Conservation (phyloP, 2,329 filamentous ascomycete species). For the Didymella segeticola region DNA sequence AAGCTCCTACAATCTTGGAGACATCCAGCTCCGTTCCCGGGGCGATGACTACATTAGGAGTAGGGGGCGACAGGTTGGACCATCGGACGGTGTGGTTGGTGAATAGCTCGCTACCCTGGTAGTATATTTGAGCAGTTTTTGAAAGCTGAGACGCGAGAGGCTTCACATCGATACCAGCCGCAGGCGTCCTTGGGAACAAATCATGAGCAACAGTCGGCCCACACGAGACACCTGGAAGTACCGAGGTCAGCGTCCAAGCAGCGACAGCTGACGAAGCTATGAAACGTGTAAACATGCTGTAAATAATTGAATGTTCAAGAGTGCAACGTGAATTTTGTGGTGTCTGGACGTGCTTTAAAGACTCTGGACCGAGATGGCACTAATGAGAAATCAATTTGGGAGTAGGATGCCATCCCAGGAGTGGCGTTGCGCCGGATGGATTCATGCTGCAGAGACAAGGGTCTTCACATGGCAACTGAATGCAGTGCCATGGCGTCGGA, state of each 20-base stretch:
- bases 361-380: background rate
- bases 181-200: slow-evolving; percentile 19
- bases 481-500: background rate
- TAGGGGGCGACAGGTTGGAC: slow-evolving; percentile 29
- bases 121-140: slow-evolving; percentile 23
- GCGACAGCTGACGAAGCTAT: slow-evolving; percentile 13
- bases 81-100: slow-evolving; percentile 22
- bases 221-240: slow-evolving; percentile 15
- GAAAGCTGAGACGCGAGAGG: slow-evolving; percentile 24
- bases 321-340: background rate
- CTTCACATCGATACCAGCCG: slow-evolving; percentile 24
- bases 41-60: slow-evolving; percentile 26
- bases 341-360: slow-evolving; percentile 1
- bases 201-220: slow-evolving; percentile 12
- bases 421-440: background rate
- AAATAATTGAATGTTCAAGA: background rate
- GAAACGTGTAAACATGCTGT: slow-evolving; percentile 21
- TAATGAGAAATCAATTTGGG: background rate
- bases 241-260: slow-evolving; percentile 15
- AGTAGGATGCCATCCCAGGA: background rate
- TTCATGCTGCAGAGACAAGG: background rate
- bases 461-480: background rate
- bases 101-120: slow-evolving; percentile 23
- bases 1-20: slow-evolving; percentile 23
- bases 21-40: slow-evolving; percentile 31